A percentile compares a stretch with the other conserved stretches of the same genome.
Conservation (phyloP, 2,329 filamentous ascomycete species). For the Fusarium robinianum region DNA sequence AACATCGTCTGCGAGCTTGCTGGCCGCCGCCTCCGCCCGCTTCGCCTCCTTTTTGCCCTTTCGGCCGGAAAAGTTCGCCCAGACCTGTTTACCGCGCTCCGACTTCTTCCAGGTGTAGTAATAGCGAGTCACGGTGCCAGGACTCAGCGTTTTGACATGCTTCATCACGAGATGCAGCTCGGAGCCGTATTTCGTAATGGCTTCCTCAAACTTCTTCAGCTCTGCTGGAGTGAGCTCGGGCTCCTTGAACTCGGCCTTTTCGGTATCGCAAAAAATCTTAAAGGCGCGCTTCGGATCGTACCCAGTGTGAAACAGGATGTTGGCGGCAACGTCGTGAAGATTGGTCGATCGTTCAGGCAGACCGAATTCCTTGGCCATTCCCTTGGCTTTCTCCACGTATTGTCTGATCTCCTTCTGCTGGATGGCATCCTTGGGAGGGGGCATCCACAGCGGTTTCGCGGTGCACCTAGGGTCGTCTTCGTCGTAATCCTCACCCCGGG, state of each 20-base stretch:
- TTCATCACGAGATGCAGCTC: conserved; percentile 83
- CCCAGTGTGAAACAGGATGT: conserved; percentile 70
- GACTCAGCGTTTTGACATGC: conserved; percentile 81
- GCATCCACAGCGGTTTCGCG: conserved; percentile 76
- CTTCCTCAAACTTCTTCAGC: conserved; percentile 89
- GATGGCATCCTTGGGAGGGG: conserved; percentile 61
- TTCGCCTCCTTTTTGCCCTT: conserved; percentile 89
- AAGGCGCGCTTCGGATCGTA: conserved; percentile 76
- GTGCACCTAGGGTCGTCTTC: conserved; percentile 76
- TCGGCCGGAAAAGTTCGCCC: conserved; percentile 84
- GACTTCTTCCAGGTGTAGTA: conserved; percentile 99
- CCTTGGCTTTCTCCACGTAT: conserved; percentile 74
- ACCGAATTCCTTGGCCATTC: conserved; percentile 67
- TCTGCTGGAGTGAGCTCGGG: conserved; percentile 79
- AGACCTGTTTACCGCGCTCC: conserved; percentile 79
- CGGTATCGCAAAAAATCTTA: conserved; percentile 67
- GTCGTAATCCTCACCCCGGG: conserved; percentile 76
- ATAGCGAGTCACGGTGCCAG: conserved; percentile 82
- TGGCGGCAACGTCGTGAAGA: conserved; percentile 80
- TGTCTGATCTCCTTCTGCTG: conserved; percentile 67
- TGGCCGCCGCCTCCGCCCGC: conserved; percentile 69
- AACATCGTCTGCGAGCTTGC: conserved; percentile 87
- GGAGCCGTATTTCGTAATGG: conserved; percentile 85
- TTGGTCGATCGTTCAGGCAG: conserved; percentile 81
- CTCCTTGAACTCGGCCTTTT: conserved; percentile 78